These are phyloP conservation scores for Cichorium intybus DNA, from an alignment of 140 eudicot species.

Conservation along the genomic window DNA sequence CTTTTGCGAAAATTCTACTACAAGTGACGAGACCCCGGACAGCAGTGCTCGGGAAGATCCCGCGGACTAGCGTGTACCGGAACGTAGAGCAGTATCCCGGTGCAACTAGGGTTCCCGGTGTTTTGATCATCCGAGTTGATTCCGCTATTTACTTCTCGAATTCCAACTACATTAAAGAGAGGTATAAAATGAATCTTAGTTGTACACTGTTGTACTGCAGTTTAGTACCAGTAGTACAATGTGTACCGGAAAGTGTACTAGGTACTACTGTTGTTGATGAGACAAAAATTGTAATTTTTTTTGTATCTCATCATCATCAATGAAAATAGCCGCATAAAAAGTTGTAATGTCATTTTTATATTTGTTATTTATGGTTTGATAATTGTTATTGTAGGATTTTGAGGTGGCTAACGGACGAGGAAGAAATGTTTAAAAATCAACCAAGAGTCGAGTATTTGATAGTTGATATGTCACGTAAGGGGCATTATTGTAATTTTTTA, in stretches of 20 bases:
- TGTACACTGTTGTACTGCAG: too few species aligned
- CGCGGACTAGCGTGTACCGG: slow-evolving; percentile 63
- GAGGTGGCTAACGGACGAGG: slow-evolving; percentile 68
- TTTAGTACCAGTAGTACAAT: too few species aligned
- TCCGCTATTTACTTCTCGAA: slow-evolving; percentile 83
- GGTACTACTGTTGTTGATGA: too few species aligned
- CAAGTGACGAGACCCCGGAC: slow-evolving; percentile 82
- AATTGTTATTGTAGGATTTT: slow-evolving; percentile 42
- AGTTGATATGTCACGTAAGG: slow-evolving; percentile 75
- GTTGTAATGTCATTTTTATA: too few species aligned
- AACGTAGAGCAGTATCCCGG: slow-evolving; percentile 67
- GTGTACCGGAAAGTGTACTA: too few species aligned
- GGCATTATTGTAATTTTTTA: background rate
- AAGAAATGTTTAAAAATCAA: slow-evolving; percentile 44
- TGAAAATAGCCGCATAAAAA: too few species aligned
- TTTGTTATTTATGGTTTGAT: too few species aligned
- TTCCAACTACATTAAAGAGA: slow-evolving; percentile 69
- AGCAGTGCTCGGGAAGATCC: slow-evolving; percentile 66
- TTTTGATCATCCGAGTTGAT: slow-evolving; percentile 65
- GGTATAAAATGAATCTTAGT: too few species aligned
- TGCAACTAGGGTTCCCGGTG: slow-evolving; percentile 63
- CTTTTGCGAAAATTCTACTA: slow-evolving; percentile 68
- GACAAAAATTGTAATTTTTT: too few species aligned
- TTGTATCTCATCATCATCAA: too few species aligned
- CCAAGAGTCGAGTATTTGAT: slow-evolving; percentile 47